Evolutionary conservation across 495 filamentous ascomycete genomes (phyloP).

Genomic region (Xylaria cubensis): DNA sequence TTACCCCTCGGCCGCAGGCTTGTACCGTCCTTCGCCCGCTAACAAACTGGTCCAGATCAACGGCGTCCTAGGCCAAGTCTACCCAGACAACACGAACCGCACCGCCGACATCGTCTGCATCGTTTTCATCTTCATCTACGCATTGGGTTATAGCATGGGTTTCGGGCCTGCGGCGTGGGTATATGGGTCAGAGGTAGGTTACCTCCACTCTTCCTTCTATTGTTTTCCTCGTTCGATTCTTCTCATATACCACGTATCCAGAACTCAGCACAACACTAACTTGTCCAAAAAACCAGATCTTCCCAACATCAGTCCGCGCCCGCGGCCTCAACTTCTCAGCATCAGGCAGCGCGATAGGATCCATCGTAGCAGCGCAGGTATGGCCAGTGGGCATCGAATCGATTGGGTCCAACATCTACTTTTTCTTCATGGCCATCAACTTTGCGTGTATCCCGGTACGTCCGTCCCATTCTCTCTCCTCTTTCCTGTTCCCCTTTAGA

Average conservation of each 20-base stretch:
- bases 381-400: constrained; percentile 60
- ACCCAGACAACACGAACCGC: constrained; percentile 57
- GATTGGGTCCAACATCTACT: constrained; percentile 63
- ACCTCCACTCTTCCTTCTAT: too few species aligned
- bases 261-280: background rate
- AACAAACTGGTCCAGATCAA: constrained; percentile 48
- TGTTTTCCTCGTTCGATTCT: too few species aligned
- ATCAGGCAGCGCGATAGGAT: constrained; percentile 56
- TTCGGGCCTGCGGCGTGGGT: constrained; percentile 66
- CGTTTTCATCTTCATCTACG: constrained; percentile 64
- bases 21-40: constrained; percentile 7
- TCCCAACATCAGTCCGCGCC: constrained; percentile 59
- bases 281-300: constrained; percentile 45
- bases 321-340: constrained; percentile 59
- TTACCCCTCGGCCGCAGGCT: too few species aligned
- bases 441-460: constrained; percentile 55
- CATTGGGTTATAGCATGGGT: constrained; percentile 62
- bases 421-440: constrained; percentile 65
- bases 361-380: constrained; percentile 56
- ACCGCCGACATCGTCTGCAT: constrained; percentile 59
- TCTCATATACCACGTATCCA: too few species aligned
- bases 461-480: background rate
- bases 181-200: constrained; percentile 60
- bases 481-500: background rate
- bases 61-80: constrained; percentile 56